phyloP scores from a whole-genome alignment of 2,329 filamentous ascomycete species.

The Drechmeria coniospora region DNA sequence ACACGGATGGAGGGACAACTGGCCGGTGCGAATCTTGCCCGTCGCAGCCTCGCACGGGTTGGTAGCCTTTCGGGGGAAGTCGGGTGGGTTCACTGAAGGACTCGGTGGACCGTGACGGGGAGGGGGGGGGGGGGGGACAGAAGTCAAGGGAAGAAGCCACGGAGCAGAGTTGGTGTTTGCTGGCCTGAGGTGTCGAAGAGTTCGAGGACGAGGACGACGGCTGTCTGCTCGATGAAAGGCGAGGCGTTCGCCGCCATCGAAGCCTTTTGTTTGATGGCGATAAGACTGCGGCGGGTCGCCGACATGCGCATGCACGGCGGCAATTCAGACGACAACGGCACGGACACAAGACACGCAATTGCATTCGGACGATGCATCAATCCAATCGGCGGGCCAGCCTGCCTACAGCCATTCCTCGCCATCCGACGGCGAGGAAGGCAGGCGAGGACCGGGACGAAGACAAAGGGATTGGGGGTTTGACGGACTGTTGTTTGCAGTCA shows the following conservation, averaged over 20 bases:
- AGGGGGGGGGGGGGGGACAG: conserved; percentile 9
- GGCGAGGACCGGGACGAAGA: no score
- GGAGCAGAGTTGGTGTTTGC: conserved; percentile 7
- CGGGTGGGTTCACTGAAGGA: conserved; percentile 19
- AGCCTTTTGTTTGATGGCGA: no score
- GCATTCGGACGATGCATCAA: neutral
- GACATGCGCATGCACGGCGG: neutral
- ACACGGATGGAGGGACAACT: conserved; percentile 4
- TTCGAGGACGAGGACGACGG: no score
- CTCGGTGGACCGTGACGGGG: no score
- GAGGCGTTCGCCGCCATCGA: neutral
- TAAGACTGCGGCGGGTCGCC: no score
- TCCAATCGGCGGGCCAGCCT: conserved; percentile 3
- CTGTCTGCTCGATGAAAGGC: no score
- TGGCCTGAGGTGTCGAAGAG: conserved; percentile 17
- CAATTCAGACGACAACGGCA: neutral
- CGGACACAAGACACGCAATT: neutral
- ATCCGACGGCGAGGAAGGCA: no score
- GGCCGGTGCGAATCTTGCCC: conserved; percentile 14
- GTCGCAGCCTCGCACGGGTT: conserved; percentile 10
- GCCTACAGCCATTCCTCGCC: no score
- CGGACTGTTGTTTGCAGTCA: no score
- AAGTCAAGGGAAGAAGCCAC: conserved; percentile 4
- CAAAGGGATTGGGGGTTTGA: no score
- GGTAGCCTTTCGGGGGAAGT: conserved; percentile 18